Evolutionary conservation across 176 grass and related monocot species (phyloP).

Genomic region (Eragrostis curvula): DNA sequence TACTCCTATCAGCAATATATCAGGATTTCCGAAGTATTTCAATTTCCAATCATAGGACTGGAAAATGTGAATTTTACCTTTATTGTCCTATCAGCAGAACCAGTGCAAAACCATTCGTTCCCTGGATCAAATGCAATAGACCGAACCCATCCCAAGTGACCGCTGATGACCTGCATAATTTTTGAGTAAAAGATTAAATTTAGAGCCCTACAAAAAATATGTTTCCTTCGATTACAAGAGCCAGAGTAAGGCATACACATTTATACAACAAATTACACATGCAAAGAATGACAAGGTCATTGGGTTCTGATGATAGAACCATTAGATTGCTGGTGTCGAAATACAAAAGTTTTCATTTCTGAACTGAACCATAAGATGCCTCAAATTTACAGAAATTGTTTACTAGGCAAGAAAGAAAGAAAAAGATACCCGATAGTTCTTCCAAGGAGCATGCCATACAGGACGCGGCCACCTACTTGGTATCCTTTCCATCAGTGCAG

Average conservation of each 20-base stretch:
- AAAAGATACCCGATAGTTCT: slow-evolving; percentile 84
- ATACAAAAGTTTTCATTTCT: neutral
- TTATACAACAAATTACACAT: too few relatives aligned
- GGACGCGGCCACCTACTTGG: slow-evolving; percentile 96
- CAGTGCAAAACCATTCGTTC: slow-evolving; percentile 96
- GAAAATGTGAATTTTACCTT: slow-evolving; percentile 54
- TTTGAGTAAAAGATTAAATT: neutral
- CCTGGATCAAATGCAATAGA: slow-evolving; percentile 97
- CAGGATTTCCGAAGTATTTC: neutral
- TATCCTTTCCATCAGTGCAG: slow-evolving; percentile 93
- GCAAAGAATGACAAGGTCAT: neutral
- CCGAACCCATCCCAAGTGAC: slow-evolving; percentile 95
- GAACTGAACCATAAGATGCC: neutral
- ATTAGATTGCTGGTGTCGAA: neutral
- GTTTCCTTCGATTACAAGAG: neutral
- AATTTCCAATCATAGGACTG: neutral
- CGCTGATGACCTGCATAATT: slow-evolving; percentile 85
- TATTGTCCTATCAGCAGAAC: slow-evolving; percentile 94
- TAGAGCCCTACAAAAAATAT: neutral
- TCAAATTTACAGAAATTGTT: neutral
- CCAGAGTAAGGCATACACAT: neutral
- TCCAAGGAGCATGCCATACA: slow-evolving; percentile 95
- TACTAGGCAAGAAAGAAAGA: neutral
- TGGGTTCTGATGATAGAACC: neutral
- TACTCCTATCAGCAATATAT: too few relatives aligned